Conservation (phyloP, 2,329 filamentous ascomycete genomes). For the Fusarium sp. region DNA sequence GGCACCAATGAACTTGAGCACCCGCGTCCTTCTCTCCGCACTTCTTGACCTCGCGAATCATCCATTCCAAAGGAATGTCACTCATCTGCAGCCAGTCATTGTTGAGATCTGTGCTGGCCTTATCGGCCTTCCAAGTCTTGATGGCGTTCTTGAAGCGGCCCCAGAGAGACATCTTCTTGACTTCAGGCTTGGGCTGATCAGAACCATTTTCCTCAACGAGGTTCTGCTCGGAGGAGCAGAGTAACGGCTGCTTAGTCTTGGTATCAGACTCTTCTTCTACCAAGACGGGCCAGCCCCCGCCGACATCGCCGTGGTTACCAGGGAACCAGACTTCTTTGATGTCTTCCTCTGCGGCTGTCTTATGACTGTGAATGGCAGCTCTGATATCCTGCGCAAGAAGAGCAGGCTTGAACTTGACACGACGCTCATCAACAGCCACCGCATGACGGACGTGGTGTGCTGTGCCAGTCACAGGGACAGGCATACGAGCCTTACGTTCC, state of each 20-base stretch:
- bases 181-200: slow-evolving; percentile 7
- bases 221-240: neutral
- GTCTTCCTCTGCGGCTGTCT: slow-evolving; percentile 50
- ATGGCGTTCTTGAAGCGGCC: slow-evolving; percentile 53
- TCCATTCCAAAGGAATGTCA: slow-evolving; percentile 64
- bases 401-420: slow-evolving; percentile 66
- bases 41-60: slow-evolving; percentile 62
- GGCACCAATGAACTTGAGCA: slow-evolving; percentile 53
- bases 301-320: slow-evolving; percentile 65
- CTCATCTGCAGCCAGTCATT: slow-evolving; percentile 58
- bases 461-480: slow-evolving; percentile 54
- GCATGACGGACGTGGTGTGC: slow-evolving; percentile 63
- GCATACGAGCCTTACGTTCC: slow-evolving; percentile 54
- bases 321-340: slow-evolving; percentile 67
- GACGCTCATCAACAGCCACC: slow-evolving; percentile 64
- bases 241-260: neutral
- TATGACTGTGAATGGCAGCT: slow-evolving; percentile 38
- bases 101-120: slow-evolving; percentile 48
- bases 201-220: neutral
- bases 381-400: slow-evolving; percentile 58
- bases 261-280: slow-evolving; percentile 33
- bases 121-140: slow-evolving; percentile 50
- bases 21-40: slow-evolving; percentile 49
- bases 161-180: slow-evolving; percentile 49
- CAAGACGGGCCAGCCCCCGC: slow-evolving; percentile 62